Percentiles rank a stretch among this genome's conserved stretches.
These are phyloP conservation scores for Mollisia scopiformis DNA, from an alignment of 2,329 filamentous ascomycete genomes.

Conservation along the genomic window DNA sequence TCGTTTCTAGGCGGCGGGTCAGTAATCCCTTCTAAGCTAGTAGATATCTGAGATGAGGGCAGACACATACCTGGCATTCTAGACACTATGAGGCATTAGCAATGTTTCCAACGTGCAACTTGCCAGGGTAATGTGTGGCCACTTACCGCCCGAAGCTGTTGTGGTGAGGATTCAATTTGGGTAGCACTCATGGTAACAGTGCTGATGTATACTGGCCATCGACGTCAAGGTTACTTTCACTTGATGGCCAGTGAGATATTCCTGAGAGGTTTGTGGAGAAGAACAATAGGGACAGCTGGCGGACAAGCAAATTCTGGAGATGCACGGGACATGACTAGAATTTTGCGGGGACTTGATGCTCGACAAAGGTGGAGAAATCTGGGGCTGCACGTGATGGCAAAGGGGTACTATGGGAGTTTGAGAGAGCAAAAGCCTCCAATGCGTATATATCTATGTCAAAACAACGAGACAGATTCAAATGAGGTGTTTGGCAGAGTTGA, in stretches of 20 bases:
- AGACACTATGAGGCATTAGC: slow-evolving; percentile 12
- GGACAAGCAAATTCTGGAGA: neutral
- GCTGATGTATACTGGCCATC: neutral
- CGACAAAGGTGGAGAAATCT: neutral
- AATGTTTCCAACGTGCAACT: neutral
- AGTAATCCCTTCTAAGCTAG: neutral
- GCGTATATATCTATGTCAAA: too few relatives aligned
- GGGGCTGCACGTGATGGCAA: neutral
- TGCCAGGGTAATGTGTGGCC: neutral
- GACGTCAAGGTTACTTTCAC: neutral
- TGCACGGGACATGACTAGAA: neutral
- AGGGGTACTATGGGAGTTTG: neutral
- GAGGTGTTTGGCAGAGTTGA: too few relatives aligned
- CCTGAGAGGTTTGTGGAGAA: neutral
- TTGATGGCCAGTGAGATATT: neutral
- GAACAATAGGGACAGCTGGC: neutral
- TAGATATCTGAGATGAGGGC: neutral
- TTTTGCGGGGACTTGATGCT: neutral
- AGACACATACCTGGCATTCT: slow-evolving; percentile 20
- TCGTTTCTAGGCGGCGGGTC: slow-evolving; percentile 16
- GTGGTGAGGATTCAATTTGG: neutral
- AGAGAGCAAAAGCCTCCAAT: neutral
- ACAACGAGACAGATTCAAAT: too few relatives aligned
- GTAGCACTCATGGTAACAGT: neutral
- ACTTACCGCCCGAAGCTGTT: slow-evolving; percentile 12